phyloP scores from a whole-genome alignment of 2,329 filamentous ascomycete species.

The Dactylellina sp. region DNA sequence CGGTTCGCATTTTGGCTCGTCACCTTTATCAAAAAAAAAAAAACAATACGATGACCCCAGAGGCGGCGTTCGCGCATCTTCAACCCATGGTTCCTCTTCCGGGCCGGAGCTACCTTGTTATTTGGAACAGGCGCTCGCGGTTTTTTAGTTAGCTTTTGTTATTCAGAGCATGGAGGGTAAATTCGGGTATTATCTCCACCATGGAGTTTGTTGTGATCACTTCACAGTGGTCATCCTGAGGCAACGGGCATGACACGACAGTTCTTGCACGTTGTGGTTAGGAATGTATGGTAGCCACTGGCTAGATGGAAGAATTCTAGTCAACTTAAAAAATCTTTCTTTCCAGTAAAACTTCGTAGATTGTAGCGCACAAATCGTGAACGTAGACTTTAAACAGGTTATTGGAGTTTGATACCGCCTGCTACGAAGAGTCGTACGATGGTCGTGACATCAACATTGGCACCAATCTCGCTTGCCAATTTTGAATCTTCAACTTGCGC shows the following conservation, averaged over 20 bases:
- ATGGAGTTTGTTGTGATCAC: background rate
- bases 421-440: no score
- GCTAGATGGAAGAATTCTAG: conserved; percentile 44
- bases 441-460: conserved; percentile 13
- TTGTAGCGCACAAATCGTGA: background rate
- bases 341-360: background rate
- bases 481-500: conserved; percentile 2
- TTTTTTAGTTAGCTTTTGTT: conserved; percentile 10
- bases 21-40: conserved; percentile 24
- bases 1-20: conserved; percentile 34
- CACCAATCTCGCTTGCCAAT: conserved; percentile 1
- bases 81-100: conserved; percentile 37
- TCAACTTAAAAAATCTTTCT: conserved; percentile 3
- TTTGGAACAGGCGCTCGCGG: background rate
- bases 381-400: no score
- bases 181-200: background rate
- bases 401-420: no score
- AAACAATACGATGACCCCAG: conserved; percentile 21
- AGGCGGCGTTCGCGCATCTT: conserved; percentile 48
- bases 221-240: background rate
- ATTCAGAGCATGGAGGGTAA: conserved; percentile 19
- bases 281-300: conserved; percentile 50
- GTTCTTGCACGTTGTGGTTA: background rate
- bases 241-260: no score
- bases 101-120: background rate